These are phyloP conservation scores for Neoboletus brunneissimus DNA, from an alignment of 768 basidiomycete genomes.

Conservation along the genomic window DNA sequence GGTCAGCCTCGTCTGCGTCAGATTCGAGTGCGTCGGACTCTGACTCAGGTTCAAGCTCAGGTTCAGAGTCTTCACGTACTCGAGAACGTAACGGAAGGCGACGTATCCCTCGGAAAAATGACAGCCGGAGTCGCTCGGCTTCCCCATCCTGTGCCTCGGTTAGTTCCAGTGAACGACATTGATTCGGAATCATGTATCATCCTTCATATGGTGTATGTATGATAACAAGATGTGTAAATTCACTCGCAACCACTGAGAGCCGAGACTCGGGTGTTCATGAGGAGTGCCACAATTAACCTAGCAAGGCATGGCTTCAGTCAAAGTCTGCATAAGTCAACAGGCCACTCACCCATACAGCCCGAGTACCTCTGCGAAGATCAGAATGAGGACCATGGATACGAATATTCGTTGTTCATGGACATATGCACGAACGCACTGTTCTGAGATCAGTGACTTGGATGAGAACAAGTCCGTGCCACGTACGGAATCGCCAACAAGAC, in stretches of 20 bases:
- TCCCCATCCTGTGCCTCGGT: constrained; percentile 20
- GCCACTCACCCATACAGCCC: constrained; percentile 76
- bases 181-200: constrained; percentile 9
- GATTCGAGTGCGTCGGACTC: constrained; percentile 45
- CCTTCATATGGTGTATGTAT: constrained; percentile 15
- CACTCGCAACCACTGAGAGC: constrained; percentile 31
- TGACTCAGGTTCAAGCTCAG: constrained; percentile 39
- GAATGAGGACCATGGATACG: constrained; percentile 94
- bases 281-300: constrained; percentile 83
- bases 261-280: constrained; percentile 81
- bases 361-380: constrained; percentile 89
- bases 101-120: constrained; percentile 32
- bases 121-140: constrained; percentile 23
- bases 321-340: background rate
- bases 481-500: constrained; percentile 90
- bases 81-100: constrained; percentile 42
- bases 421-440: constrained; percentile 86
- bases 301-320: background rate
- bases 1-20: constrained; percentile 25
- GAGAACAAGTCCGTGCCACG: constrained; percentile 29
- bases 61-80: constrained; percentile 45
- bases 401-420: constrained; percentile 89
- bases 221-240: constrained; percentile 6
- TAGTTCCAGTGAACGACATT: constrained; percentile 13
- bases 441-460: constrained; percentile 4